Conservation (phyloP, 768 basidiomycete genomes). For the Pleurotus djamor region DNA sequence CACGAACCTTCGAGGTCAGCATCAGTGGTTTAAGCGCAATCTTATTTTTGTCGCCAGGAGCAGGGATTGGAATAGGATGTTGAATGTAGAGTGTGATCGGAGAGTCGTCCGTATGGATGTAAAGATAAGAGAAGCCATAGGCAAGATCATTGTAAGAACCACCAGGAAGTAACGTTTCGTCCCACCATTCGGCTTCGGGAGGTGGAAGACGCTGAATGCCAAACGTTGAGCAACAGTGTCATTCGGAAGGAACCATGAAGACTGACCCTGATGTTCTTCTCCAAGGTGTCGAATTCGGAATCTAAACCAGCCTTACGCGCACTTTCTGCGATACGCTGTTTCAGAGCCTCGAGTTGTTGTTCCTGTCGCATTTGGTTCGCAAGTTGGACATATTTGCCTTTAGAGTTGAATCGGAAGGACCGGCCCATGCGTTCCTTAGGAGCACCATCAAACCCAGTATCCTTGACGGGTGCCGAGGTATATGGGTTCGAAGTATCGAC, state of each 20-base stretch:
- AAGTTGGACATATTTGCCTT: constrained; percentile 86
- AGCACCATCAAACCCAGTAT: constrained; percentile 69
- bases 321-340: constrained; percentile 90
- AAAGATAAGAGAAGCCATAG: constrained; percentile 53
- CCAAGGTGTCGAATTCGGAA: constrained; percentile 80
- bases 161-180: constrained; percentile 77
- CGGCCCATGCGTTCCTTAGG: constrained; percentile 71
- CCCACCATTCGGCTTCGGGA: constrained; percentile 97
- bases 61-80: constrained; percentile 95
- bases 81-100: constrained; percentile 91
- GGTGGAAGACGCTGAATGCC: constrained; percentile 70
- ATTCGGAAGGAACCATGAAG: background rate
- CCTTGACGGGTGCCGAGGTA: constrained; percentile 50
- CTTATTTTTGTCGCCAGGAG: constrained; percentile 83
- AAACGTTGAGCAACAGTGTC: background rate
- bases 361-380: constrained; percentile 74
- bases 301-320: constrained; percentile 93
- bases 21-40: constrained; percentile 81
- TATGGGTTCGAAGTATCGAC: constrained; percentile 71
- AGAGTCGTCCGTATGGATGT: constrained; percentile 63
- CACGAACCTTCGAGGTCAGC: constrained; percentile 81
- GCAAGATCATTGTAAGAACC: constrained; percentile 78
- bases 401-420: constrained; percentile 83
- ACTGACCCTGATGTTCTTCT: constrained; percentile 83
- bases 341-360: constrained; percentile 83